Base-by-base conservation (phyloP, 2,329 filamentous ascomycete species). In the Endoconidiophora laricicola region DNA sequence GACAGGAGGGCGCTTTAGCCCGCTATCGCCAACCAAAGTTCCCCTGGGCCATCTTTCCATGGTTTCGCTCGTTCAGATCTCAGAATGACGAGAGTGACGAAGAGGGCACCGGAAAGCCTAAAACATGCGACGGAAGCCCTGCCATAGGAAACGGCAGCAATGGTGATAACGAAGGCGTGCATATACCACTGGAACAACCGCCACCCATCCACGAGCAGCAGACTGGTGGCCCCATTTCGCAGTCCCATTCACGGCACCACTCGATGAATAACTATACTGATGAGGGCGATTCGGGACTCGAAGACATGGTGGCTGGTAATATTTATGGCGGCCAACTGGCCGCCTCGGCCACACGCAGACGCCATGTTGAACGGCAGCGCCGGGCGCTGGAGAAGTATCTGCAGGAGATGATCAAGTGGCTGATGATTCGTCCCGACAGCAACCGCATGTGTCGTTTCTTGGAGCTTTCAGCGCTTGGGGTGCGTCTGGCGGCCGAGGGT, bases 391-490 rank as follows among this genome's bases (percentile, higher is more conserved):
- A 96, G 61, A 79, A 79, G 45, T 98, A 98, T 61, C 69, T 98
- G 18, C 86, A 90, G 56, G 83, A 90, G 59, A 86, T 96, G 79
- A 90, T 96, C 54, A 80, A 86, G 49, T 96, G 90, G 76, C 78
- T 98, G 58, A 96, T 98, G 65, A 98, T 98, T 66, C 79, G 90
- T 43, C 81, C 91, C 5, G 90, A 96, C 64, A 95, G 87, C 66
- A 96, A 95, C 60, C 79, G 91, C 7, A 71, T 98, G 3, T 98
- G 91, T 66, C 91, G 93, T 56, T 98, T 98, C 62, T 70, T 98
- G 2, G 91, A 98, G 62, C 70, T 98, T 6, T 98, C 91, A 18
- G 90, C 93, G 0, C 72, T 98, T 4, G 91, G 91, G 20, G 87
- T 98, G 46, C 81, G 93, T 44, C 75, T 98, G 46, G 91, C 91